Conservation (phyloP, 75 land plant species). For the Cunninghamia lanceolata region DNA sequence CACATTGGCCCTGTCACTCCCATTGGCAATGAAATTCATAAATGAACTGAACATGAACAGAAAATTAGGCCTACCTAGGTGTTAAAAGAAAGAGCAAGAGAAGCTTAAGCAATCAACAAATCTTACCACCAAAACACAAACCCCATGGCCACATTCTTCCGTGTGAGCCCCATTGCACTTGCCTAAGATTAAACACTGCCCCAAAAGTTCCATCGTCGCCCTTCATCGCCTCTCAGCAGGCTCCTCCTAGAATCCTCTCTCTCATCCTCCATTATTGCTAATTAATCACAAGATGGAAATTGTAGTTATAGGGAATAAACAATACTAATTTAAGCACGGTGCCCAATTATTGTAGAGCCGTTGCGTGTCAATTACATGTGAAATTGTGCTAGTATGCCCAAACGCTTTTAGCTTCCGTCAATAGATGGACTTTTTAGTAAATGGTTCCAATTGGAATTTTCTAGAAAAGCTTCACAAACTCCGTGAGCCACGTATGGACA, state of each 20-base stretch:
- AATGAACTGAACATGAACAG: not conserved
- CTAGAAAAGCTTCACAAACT: too few relatives aligned
- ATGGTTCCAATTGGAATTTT: too few relatives aligned
- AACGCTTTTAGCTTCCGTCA: too few relatives aligned
- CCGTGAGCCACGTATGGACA: too few relatives aligned
- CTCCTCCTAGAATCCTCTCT: not conserved
- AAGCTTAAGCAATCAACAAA: slow-evolving; percentile 16
- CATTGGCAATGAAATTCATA: not conserved
- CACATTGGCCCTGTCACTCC: too few relatives aligned
- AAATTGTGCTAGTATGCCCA: too few relatives aligned
- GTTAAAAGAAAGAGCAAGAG: not conserved
- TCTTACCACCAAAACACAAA: slow-evolving; percentile 29
- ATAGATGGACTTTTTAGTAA: too few relatives aligned
- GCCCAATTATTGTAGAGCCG: too few relatives aligned
- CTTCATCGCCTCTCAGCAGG: not conserved
- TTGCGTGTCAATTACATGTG: too few relatives aligned
- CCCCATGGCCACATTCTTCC: slow-evolving; percentile 22
- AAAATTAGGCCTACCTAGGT: not conserved
- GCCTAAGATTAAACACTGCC: not conserved
- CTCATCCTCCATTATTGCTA: not conserved
- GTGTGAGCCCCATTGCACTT: not conserved
- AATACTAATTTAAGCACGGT: too few relatives aligned
- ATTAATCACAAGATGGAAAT: too few relatives aligned
- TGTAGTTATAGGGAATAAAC: too few relatives aligned
- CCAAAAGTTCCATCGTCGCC: not conserved